Evolutionary conservation across 331 rosid species (phyloP), one percentile per base, ranked within the genome.

Genomic region (Quercus tomentella): DNA sequence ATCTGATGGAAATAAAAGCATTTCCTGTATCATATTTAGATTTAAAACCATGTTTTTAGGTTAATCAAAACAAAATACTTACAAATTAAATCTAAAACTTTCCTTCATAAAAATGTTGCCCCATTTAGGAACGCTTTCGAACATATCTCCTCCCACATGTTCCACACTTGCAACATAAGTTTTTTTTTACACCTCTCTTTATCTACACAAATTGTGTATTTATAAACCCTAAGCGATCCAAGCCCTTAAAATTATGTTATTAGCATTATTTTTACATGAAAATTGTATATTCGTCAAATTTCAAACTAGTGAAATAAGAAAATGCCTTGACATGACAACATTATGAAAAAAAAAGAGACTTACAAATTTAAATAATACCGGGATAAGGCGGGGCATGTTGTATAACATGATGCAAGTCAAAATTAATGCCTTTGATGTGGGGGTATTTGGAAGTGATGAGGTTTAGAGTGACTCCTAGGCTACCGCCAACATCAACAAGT

Each of bases 31-130:
- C 45, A 37, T 2, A 37, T 45, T 45, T 10, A 12, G 54, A 45
- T 45, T 45, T 11, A 45, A 12, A 45, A 45, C 16, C 54, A 45
- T 56, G 23, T 25, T 4, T 7, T 18, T 8, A 20, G 21, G 25
- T 20, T 8, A 56, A 18, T 18, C 25, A 56, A 2, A 21, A 56
- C 25, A 56, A n/a, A 56, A 56, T 56, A 8, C 25, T 9, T 2
- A 21, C 10, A 56, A 21, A 56, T 7, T 37, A 37, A 37, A 56
- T 56, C 2, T 56, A 5, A 49, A 61, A 74, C 20, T 68, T 45
- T 82, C 92, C 88, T 90, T 88, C 92, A 88, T 57, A 49, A 90
- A 85, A 80, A 88, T 85, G 67, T 88, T 89, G 22, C 87, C 84
- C 56, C 85, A 91, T 0, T 43, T 31, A 0, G 91, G 91, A 76